These are phyloP conservation scores for Ceratorhiza oryzae-sativae DNA, from an alignment of 1,284 basidiomycete genomes.

Conservation along the genomic window DNA sequence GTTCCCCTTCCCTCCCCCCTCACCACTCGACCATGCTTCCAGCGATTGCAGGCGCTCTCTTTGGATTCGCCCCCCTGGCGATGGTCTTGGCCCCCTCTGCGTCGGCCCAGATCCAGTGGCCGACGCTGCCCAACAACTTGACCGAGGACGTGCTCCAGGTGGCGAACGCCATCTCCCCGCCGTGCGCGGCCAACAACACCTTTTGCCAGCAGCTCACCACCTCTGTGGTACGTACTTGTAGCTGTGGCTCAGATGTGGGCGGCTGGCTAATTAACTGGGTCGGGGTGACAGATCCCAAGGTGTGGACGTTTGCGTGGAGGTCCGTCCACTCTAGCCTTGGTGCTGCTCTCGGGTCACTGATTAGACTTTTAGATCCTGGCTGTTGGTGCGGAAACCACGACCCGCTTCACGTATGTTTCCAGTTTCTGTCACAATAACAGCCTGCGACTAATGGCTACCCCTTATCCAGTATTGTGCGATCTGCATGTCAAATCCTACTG, in stretches of 20 bases:
- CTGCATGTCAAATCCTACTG: conserved; percentile 40
- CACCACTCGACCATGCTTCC: conserved; percentile 2
- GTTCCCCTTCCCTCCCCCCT: not conserved
- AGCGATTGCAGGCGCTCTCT: not conserved
- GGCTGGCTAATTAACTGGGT: conserved; percentile 3
- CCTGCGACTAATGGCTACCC: not conserved
- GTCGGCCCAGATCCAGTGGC: conserved; percentile 19
- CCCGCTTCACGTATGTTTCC: conserved; percentile 40
- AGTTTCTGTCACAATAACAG: not conserved
- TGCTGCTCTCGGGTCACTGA: not conserved
- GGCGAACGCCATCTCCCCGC: conserved; percentile 34
- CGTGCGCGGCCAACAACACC: conserved; percentile 31
- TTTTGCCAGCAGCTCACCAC: conserved; percentile 17
- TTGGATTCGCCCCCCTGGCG: not conserved
- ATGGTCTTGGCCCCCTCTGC: not conserved
- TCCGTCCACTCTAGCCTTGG: not conserved
- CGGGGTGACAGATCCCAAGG: conserved; percentile 21
- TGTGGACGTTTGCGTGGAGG: conserved; percentile 32
- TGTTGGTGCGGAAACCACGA: conserved; percentile 40
- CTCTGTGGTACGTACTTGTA: conserved; percentile 29
- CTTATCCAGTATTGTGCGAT: conserved; percentile 39
- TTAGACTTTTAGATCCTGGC: conserved; percentile 22
- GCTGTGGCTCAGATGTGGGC: not conserved
- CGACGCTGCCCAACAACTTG: conserved; percentile 31
- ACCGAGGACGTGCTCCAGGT: conserved; percentile 37